A percentile compares a stretch with the other conserved stretches of the same genome.
Conservation (phyloP, 257 asterid species). For the Solanum chilense region DNA sequence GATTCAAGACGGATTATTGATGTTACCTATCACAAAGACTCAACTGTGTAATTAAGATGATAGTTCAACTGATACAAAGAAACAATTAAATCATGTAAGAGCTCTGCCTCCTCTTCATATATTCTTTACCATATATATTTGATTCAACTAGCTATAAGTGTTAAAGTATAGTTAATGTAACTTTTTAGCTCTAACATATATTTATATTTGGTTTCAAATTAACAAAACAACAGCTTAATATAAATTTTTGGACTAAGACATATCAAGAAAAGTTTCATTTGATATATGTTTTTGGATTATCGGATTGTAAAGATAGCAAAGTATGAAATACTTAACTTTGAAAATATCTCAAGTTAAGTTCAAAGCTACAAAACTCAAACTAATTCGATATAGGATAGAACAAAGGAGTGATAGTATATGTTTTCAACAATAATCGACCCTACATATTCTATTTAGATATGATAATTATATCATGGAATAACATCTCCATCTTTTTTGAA, state of each 20-base stretch:
- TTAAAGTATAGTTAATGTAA: background rate
- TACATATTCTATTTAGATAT: background rate
- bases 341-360: background rate
- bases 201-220: too few species aligned
- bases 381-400: background rate
- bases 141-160: background rate
- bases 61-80: background rate
- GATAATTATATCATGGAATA: background rate
- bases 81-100: background rate
- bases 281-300: background rate
- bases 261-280: background rate
- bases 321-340: background rate
- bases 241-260: too few species aligned
- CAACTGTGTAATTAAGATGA: background rate
- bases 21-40: too few species aligned
- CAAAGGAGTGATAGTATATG: background rate
- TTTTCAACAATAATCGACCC: background rate
- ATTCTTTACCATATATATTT: background rate
- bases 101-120: background rate
- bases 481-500: background rate
- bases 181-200: background rate
- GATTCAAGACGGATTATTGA: too few species aligned
- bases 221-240: too few species aligned
- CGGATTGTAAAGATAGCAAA: background rate
- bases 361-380: background rate